Evolutionary conservation across 2,329 filamentous ascomycete genomes (phyloP), one percentile per base, ranked within the genome.

Genomic region (Arachnomyces sp.): DNA sequence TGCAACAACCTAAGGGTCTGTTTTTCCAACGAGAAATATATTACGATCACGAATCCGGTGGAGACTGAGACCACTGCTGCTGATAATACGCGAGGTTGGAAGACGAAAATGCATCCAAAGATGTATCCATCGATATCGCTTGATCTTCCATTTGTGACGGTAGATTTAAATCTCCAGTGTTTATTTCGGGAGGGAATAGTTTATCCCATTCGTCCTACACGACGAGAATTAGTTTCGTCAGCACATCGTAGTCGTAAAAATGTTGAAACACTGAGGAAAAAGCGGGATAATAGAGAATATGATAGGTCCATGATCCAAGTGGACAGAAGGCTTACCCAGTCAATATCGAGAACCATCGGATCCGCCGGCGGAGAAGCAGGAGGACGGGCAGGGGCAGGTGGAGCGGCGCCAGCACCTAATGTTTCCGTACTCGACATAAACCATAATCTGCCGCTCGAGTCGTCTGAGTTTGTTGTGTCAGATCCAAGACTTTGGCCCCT

Each of bases 241-340:
- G 21, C 9, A 25, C 9, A 25, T 5, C 21, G 21, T 25, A 9
- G 5, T 25, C 21, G 8, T 13, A 13, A 13, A 36, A 38, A 13
- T 25, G 15, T n/a, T n/a, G 28, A 38, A 29, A 12, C n/a, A n/a
- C n/a, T n/a, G 33, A 38, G 13, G 31, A 40, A 34, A 44, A 5
- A 28, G 32, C n/a, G 25, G 31, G 14, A 37, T n/a, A n/a, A n/a
- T n/a, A n/a, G n/a, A n/a, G n/a, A n/a, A n/a, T n/a, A n/a, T n/a
- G n/a, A n/a, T n/a, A n/a, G n/a, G n/a, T n/a, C n/a, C n/a, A n/a
- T n/a, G n/a, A n/a, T n/a, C n/a, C n/a, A n/a, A n/a, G n/a, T n/a
- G n/a, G 21, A 9, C 21, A 44, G 33, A 36, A 30, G 15, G 68
- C 76, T 64, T 61, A 82, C 79, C 80, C 79, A 84, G 49, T 84